A percentile compares a stretch with the other conserved stretches of the same genome.
Conservation (phyloP, 768 basidiomycete species). For the Termitomyces sp. region DNA sequence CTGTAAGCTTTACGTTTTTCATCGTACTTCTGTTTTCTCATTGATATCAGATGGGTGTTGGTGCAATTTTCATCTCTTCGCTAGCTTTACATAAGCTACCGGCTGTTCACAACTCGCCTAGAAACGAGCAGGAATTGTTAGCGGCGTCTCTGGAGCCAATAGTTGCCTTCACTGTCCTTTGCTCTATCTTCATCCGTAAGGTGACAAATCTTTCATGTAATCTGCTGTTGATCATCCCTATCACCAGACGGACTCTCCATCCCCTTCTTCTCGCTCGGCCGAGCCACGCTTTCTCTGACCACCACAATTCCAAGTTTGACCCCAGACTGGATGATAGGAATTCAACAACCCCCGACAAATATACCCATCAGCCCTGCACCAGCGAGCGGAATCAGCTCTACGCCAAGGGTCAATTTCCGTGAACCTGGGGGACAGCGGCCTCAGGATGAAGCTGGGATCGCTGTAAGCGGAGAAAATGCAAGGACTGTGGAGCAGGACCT, state of each 20-base stretch:
- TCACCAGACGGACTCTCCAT: slow-evolving; percentile 14
- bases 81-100: slow-evolving; percentile 63
- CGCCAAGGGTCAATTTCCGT: neutral
- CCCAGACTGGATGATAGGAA: slow-evolving; percentile 10
- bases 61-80: slow-evolving; percentile 83
- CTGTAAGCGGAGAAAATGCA: neutral
- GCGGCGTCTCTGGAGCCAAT: slow-evolving; percentile 72
- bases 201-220: neutral
- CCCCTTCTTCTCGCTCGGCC: slow-evolving; percentile 15
- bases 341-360: neutral
- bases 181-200: slow-evolving; percentile 77
- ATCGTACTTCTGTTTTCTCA: neutral
- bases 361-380: neutral
- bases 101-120: slow-evolving; percentile 50
- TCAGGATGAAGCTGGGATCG: neutral
- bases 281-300: slow-evolving; percentile 11
- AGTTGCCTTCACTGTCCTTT: slow-evolving; percentile 81
- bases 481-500: neutral
- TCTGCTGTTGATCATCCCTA: neutral
- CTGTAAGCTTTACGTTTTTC: slow-evolving; percentile 30
- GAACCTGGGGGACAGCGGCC: neutral
- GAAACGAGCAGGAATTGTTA: slow-evolving; percentile 67
- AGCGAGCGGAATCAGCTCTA: no score
- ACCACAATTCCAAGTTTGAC: slow-evolving; percentile 8
- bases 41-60: slow-evolving; percentile 74